phyloP scores from a whole-genome alignment of 306 rosid species.

The Quillaja saponaria region DNA sequence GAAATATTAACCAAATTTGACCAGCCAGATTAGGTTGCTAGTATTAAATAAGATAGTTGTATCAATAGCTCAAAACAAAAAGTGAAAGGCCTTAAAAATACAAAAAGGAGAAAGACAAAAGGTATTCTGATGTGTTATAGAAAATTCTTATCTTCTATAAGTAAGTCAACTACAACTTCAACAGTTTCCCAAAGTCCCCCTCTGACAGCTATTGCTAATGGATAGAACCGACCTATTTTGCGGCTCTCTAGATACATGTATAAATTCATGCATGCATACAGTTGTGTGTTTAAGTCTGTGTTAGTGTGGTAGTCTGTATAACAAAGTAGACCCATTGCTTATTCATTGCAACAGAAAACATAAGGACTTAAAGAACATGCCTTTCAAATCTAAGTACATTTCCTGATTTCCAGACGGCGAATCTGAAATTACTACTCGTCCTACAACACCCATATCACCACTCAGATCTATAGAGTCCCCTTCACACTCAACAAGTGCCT shows the following conservation, averaged over 20 bases:
- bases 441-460: conserved; percentile 92
- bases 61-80: conserved; percentile 20
- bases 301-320: conserved; percentile 3
- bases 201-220: conserved; percentile 10
- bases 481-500: conserved; percentile 96
- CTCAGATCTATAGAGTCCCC: conserved; percentile 89
- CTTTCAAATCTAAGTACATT: conserved; percentile 86
- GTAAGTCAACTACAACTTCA: not conserved
- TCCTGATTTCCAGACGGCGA: conserved; percentile 57
- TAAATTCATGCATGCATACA: conserved; percentile 21
- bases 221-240: conserved; percentile 4
- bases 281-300: conserved; percentile 5
- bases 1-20: conserved; percentile 44
- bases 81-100: not conserved
- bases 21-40: conserved; percentile 35
- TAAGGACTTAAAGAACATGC: conserved; percentile 26
- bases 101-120: conserved; percentile 7
- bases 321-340: conserved; percentile 8
- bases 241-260: conserved; percentile 11
- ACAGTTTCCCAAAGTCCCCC: conserved; percentile 14
- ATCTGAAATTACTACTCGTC: conserved; percentile 74
- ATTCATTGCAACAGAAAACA: conserved; percentile 5
- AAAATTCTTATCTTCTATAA: conserved; percentile 5
- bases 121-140: not conserved
- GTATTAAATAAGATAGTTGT: conserved; percentile 8